Evolutionary conservation across 257 asterid species (phyloP).

Genomic region (Solanum pimpinellifolium): DNA sequence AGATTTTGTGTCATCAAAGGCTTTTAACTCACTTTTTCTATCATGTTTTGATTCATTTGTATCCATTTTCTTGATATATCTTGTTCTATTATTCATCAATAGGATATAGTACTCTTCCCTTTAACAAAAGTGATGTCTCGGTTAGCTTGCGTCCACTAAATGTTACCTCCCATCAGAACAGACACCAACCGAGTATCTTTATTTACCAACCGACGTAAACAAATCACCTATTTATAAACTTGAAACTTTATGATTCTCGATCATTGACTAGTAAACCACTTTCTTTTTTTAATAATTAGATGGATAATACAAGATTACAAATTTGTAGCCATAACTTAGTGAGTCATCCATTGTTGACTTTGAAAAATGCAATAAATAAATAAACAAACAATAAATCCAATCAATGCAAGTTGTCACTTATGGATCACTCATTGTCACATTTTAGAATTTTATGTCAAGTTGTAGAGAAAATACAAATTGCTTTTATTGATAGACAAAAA

Average conservation of each 20-base stretch:
- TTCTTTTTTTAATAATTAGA: background rate
- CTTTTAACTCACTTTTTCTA: conserved; percentile 6
- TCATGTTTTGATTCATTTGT: background rate
- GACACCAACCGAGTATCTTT: rapidly evolving
- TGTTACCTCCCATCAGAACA: background rate
- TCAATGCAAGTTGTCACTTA: background rate
- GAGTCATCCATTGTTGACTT: background rate
- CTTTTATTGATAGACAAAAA: background rate
- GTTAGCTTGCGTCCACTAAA: background rate
- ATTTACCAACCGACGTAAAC: rapidly evolving
- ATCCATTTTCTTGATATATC: background rate
- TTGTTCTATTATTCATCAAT: background rate
- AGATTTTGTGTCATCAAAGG: conserved; percentile 15
- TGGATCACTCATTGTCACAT: background rate
- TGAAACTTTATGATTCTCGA: rapidly evolving
- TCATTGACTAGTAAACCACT: rapidly evolving
- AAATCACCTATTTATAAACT: background rate
- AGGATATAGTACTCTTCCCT: background rate
- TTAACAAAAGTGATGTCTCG: background rate
- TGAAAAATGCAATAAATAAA: background rate
- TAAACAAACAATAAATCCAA: background rate
- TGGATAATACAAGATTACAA: background rate
- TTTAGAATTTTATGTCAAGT: background rate
- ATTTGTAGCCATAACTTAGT: background rate
- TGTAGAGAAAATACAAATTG: background rate